Evolutionary conservation across 305 asterid genomes (phyloP), one percentile per base, ranked within the genome.

Genomic region (Fraxinus paxiana): DNA sequence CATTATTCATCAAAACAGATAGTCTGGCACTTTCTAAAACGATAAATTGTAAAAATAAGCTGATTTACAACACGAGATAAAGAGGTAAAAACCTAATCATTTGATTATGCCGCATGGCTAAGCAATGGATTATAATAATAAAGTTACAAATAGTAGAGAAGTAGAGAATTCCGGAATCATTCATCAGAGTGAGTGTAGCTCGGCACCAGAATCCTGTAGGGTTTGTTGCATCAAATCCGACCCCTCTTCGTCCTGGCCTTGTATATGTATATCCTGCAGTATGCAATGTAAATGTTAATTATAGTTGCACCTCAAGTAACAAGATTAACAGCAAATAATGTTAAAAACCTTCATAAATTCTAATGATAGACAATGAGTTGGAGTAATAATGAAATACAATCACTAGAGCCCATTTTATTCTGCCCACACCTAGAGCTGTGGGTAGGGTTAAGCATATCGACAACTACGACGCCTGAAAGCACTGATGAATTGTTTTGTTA

Each of bases 221-320:
- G 88, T 48, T 72, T 86, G 92, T 61, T 88, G 92, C 88, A 89
- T 79, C 65, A 89, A 75, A 74, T 89, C 93, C 1, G 92, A 82
- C 46, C 87, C 91, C 33, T 92, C 94, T 76, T 91, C 94, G 54
- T 90, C 97, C 41, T 87, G 95, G 24, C 87, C 69, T 72, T 87
- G 96, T 79, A 87, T 76, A 59, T 81, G 93, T 81, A 87, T 24
- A 87, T 93, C 97, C 97, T 93, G 94, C 22, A 77, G 80, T 41
- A 9, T 18, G 65, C 61, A 67, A 80, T 65, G 28, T n/a, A 81
- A 30, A 63, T 22, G 28, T 65, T 75, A 35, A 67, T n/a, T 79
- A 71, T 37, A 74, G 7, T 80, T 78, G n/a, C 72, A 35, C 74
- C 31, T 22, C 70, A 0, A 37, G 30, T 75, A 83, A 74, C 61